Base-by-base conservation (phyloP, 2,329 filamentous ascomycete species). In the Nothopassalora personata region DNA sequence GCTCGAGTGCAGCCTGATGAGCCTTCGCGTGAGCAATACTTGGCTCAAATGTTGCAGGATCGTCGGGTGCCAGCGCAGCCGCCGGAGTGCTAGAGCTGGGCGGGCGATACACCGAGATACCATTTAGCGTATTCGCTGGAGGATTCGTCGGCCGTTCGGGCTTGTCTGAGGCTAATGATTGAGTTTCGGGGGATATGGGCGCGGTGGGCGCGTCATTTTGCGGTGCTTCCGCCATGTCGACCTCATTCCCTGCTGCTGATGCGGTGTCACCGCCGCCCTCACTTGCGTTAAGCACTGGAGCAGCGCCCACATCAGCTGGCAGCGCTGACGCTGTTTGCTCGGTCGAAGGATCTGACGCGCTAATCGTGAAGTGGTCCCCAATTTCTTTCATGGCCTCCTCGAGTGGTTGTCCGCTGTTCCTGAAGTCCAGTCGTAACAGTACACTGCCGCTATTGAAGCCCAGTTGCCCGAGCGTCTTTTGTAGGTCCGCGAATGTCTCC, bases 351-450 rank as follows among this genome's bases (percentile, higher is more conserved):
- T 30, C 46, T n/a, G 46, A 27, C 10, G 1, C 18, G 27, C 72
- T 70, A 53, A 23, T 23, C 1, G 82, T 84, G 73, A 96, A 95
- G 70, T 89, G 91, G 64, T 85, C 79, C 23, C 83, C 82, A 62
- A 97, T 96, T 69, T 93, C 83, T 50, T 80, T 77, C 86, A 96
- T 91, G 9, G 93, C 93, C 63, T 93, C 89, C 66, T 91, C 90
- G 30, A 97, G 76, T 2, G 91, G 91, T 71, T 84, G 85, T 11
- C 88, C 86, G 6, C 90, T 94, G 63, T 81, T 81, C 70, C 83
- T 86, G 76, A 93, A 97, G 34, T 81, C 85, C 60, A 99, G 76
- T 58, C 90, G 83, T 56, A 99, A 81, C 57, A 96, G 76, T 4
- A 90, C 86, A 69, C 83, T 93, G 5, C 94, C 93, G 51, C 85